Conservation (phyloP, 345 rosid species). For the Citrus glauca region DNA sequence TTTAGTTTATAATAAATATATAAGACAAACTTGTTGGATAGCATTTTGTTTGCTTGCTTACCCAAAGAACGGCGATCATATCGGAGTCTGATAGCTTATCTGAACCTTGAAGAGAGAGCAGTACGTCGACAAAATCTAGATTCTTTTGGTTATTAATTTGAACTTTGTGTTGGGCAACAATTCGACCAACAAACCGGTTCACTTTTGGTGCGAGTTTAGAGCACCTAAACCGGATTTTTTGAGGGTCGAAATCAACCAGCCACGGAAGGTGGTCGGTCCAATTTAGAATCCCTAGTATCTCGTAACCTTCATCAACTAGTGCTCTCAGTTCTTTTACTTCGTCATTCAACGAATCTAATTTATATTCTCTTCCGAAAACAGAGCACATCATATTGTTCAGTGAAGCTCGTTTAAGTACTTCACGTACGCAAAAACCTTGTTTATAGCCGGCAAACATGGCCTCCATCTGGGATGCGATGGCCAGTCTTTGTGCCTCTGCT, state of each 20-base stretch:
- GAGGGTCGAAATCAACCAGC: constrained; percentile 62
- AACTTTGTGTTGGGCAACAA: constrained; percentile 45
- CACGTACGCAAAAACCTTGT: constrained; percentile 39
- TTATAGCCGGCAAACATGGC: constrained; percentile 13
- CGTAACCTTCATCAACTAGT: constrained; percentile 70
- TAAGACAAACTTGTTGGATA: not conserved
- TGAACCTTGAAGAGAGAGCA: constrained; percentile 54
- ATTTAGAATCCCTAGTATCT: constrained; percentile 52
- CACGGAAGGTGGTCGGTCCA: constrained; percentile 77
- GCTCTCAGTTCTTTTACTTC: constrained; percentile 42
- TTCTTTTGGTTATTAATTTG: constrained; percentile 19
- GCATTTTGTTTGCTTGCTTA: constrained; percentile 18
- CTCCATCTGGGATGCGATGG: constrained; percentile 51
- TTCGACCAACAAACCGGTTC: constrained; percentile 55
- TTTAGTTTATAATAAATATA: no score
- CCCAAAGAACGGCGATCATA: constrained; percentile 83
- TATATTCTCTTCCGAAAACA: constrained; percentile 58
- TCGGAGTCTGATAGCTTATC: constrained; percentile 56
- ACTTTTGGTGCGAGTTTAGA: constrained; percentile 61
- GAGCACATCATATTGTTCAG: constrained; percentile 77
- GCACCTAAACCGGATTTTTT: constrained; percentile 64
- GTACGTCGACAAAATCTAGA: constrained; percentile 66
- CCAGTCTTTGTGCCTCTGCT: constrained; percentile 38
- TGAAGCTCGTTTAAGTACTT: constrained; percentile 59
- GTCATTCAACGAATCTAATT: constrained; percentile 24